Conservation (phyloP, 2,329 filamentous ascomycete genomes). For the Xylaria multiplex region DNA sequence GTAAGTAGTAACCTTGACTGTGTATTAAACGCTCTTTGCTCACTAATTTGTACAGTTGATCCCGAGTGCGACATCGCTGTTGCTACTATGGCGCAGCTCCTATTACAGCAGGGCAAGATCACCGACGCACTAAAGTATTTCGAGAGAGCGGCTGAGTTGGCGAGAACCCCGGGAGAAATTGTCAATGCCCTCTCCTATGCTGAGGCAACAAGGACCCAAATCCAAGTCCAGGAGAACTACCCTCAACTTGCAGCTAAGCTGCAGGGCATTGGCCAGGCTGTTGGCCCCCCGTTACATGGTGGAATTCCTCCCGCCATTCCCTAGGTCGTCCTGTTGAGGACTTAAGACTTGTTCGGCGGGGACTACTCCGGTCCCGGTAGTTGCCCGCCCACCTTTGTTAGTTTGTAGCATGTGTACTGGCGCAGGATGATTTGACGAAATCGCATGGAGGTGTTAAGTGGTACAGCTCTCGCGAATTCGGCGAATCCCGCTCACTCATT, state of each 20-base stretch:
- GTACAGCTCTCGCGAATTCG: constrained; percentile 16
- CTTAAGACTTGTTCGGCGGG: background rate
- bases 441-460: constrained; percentile 10
- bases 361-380: background rate
- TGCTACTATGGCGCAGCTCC: constrained; percentile 96
- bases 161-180: constrained; percentile 93
- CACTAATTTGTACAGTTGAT: constrained; percentile 72
- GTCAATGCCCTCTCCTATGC: constrained; percentile 97
- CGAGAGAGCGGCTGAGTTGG: constrained; percentile 93
- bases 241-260: constrained; percentile 80
- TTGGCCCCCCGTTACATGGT: constrained; percentile 25
- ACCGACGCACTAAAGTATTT: constrained; percentile 96
- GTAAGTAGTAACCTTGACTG: constrained; percentile 65
- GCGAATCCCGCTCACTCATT: constrained; percentile 8
- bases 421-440: constrained; percentile 14
- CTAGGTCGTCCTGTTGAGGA: constrained; percentile 42
- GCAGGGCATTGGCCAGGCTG: constrained; percentile 60
- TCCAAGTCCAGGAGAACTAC: constrained; percentile 90
- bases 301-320: constrained; percentile 36
- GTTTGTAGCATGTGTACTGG: constrained; percentile 20
- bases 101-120: constrained; percentile 97
- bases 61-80: constrained; percentile 99
- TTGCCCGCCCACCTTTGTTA: constrained; percentile 1
- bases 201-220: constrained; percentile 93
- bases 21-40: constrained; percentile 43